Base-by-base conservation (phyloP, 352 stramenopile species). In the Saprolegnia parasitica region DNA sequence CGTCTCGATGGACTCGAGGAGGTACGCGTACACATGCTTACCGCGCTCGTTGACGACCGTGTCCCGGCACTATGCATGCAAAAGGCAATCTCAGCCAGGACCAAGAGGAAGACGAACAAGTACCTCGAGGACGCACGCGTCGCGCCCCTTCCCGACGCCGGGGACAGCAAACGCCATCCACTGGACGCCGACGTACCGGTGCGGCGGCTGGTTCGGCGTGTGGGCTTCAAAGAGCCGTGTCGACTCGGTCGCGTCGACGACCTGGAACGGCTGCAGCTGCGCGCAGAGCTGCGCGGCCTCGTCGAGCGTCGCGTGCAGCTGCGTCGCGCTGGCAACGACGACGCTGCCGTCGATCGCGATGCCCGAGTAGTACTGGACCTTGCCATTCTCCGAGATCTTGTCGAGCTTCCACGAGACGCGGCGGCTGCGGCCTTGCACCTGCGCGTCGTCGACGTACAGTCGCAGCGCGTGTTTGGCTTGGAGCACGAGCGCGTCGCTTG, bases 101-200 rank as follows among this genome's bases (percentile, higher is more conserved):
- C 1, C 13, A 21, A 40, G 3, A 26, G 13, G 3, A 60, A 55
- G 2, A 15, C 23, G 52, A 58, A 39, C 32, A 16, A 58, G 24
- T 18, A 70, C 63, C 46, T 70, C 63, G 20, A 70, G 23, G 11
- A 70, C 46, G 39, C 63, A 70, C 20, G 63, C 63, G 42, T 70
- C 63, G 54, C 63, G 63, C 2, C 35, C 15, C n/a, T 61, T 58
- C 13, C 21, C 50, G 63, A 46, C 39, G 24, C 26, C n/a, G 4
- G 46, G 11, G 4, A 24, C 42, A 6, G 23, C 13, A 4, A 70
- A 21, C 32, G 63, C 20, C 63, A 70, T 70, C 63, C 63, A 70
- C 26, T 58, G 8, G 20, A 70, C 20, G 32, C 45, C 63, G 16
- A 70, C 63, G 39, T 70, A 60, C 35, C 52, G 24, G n/a, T 60